phyloP scores from a whole-genome alignment of 768 basidiomycete genomes.

The Tricholoma hemisulphureum region DNA sequence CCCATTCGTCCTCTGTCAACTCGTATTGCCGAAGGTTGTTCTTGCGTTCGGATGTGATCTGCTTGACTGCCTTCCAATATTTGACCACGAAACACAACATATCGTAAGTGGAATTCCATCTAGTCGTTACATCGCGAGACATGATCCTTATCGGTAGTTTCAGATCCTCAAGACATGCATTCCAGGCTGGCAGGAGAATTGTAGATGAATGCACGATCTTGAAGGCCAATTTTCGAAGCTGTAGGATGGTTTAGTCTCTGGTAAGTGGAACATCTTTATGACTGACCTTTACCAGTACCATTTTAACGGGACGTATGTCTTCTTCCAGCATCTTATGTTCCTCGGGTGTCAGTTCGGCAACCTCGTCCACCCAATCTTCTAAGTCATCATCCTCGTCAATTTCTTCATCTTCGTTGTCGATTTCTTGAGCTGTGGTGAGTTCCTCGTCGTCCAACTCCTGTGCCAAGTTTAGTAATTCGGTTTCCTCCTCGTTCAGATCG shows the following conservation, averaged over 20 bases:
- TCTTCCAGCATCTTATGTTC: constrained; percentile 16
- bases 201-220: constrained; percentile 26
- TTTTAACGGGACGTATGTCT: constrained; percentile 21
- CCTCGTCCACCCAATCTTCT: constrained; percentile 24
- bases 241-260: background rate
- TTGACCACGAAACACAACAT: background rate
- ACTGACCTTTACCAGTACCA: constrained; percentile 32
- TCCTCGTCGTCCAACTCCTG: background rate
- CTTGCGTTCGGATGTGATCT: background rate
- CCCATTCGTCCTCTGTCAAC: background rate
- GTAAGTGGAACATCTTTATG: background rate
- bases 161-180: constrained; percentile 7
- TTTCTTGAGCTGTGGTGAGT: background rate
- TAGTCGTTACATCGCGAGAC: constrained; percentile 36
- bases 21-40: background rate
- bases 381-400: constrained; percentile 14
- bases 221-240: constrained; percentile 21
- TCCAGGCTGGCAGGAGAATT: constrained; percentile 20
- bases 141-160: constrained; percentile 22
- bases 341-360: constrained; percentile 3
- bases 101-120: constrained; percentile 33
- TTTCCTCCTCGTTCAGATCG: constrained; percentile 19
- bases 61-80: background rate
- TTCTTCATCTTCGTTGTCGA: constrained; percentile 11
- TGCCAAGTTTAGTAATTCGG: background rate